Conservation (phyloP, 768 basidiomycete genomes). For the Phaffia australis region DNA sequence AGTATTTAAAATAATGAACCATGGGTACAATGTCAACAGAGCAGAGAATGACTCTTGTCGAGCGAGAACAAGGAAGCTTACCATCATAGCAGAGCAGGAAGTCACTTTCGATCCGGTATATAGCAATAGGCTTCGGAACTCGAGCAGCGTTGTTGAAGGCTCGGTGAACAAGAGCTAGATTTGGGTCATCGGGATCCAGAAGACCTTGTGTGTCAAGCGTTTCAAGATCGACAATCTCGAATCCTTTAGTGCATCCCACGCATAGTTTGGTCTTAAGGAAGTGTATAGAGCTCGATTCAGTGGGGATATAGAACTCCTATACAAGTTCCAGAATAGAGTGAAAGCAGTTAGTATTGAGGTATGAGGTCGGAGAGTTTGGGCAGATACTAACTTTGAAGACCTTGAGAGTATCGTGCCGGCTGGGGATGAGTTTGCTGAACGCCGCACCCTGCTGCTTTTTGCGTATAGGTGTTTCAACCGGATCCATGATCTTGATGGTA, state of each 20-base stretch:
- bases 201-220: conserved; percentile 92
- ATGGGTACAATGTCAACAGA: background rate
- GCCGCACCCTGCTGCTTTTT: conserved; percentile 43
- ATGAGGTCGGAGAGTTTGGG: background rate
- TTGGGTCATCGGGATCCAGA: conserved; percentile 80
- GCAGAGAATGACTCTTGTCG: background rate
- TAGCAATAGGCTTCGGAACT: conserved; percentile 73
- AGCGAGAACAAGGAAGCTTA: conserved; percentile 39
- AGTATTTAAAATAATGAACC: background rate
- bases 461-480: conserved; percentile 65
- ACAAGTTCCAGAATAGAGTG: conserved; percentile 5
- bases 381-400: conserved; percentile 60
- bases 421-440: conserved; percentile 85
- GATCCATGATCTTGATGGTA: conserved; percentile 94
- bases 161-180: conserved; percentile 85
- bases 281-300: conserved; percentile 91
- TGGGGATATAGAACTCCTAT: conserved; percentile 97
- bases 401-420: conserved; percentile 73
- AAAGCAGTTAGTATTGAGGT: background rate
- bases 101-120: conserved; percentile 92
- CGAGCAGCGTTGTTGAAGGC: conserved; percentile 46
- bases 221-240: conserved; percentile 96
- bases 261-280: conserved; percentile 96
- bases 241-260: conserved; percentile 91
- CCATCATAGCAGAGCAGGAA: conserved; percentile 97